Evolutionary conservation across 2,329 filamentous ascomycete species (phyloP).

Genomic region (Colletotrichum limetticola): DNA sequence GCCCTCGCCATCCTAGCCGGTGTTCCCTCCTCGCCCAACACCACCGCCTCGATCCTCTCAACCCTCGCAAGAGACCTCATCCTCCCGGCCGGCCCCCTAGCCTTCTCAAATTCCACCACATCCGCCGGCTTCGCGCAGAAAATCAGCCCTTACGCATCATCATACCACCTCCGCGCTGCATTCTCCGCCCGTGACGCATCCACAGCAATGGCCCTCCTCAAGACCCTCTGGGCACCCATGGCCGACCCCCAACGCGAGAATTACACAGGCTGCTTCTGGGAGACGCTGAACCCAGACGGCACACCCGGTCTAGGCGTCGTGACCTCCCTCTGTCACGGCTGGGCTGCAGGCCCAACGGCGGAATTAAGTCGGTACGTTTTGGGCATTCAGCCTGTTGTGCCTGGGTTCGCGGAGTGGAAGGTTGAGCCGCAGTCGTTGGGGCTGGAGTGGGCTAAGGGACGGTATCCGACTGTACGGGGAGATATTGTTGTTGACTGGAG

Average conservation of each 20-base stretch:
- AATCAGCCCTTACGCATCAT: constrained; percentile 43
- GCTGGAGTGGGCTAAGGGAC: constrained; percentile 33
- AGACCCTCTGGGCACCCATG: constrained; percentile 42
- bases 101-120: constrained; percentile 36
- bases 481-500: constrained; percentile 17
- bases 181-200: constrained; percentile 33
- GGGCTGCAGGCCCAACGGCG: constrained; percentile 46
- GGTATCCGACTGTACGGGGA: constrained; percentile 1
- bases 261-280: constrained; percentile 45
- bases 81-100: constrained; percentile 35
- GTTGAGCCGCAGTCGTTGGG: constrained; percentile 38
- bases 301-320: constrained; percentile 39
- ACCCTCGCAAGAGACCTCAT: constrained; percentile 31
- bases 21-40: constrained; percentile 22
- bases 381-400: constrained; percentile 36
- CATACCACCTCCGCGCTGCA: constrained; percentile 45
- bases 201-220: constrained; percentile 33
- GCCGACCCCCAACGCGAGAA: constrained; percentile 38
- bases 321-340: constrained; percentile 48
- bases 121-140: constrained; percentile 34
- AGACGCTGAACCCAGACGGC: constrained; percentile 40
- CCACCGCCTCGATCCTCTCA: constrained; percentile 26
- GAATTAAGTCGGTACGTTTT: constrained; percentile 44
- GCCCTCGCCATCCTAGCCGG: constrained; percentile 45
- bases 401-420: constrained; percentile 39